Conservation (phyloP, 2,329 filamentous ascomycete species). For the Apiospora malaysiana region DNA sequence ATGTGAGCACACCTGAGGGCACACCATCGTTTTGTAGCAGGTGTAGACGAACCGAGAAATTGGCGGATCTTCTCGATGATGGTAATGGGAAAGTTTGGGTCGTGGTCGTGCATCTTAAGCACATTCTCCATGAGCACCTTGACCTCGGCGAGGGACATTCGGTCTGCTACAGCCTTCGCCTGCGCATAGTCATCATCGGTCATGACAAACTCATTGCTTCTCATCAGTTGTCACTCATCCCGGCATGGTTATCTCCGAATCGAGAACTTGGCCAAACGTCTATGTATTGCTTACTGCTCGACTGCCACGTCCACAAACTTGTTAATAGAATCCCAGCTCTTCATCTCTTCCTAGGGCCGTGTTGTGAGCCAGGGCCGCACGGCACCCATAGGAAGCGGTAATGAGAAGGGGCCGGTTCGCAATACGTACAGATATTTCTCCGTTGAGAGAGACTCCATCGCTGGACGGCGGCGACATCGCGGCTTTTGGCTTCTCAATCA, state of each 20-base stretch:
- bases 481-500: slow-evolving; percentile 15
- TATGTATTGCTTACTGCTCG: slow-evolving; percentile 9
- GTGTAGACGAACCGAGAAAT: slow-evolving; percentile 38
- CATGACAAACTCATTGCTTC: slow-evolving; percentile 16
- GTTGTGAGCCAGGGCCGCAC: neutral
- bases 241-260: neutral
- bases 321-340: neutral
- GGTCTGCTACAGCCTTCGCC: slow-evolving; percentile 10
- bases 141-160: slow-evolving; percentile 17
- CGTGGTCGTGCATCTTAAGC: slow-evolving; percentile 47
- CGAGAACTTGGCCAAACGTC: neutral
- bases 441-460: slow-evolving; percentile 13
- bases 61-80: slow-evolving; percentile 48
- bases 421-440: neutral
- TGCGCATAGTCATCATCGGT: slow-evolving; percentile 19
- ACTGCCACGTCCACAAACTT: slow-evolving; percentile 4
- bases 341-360: neutral
- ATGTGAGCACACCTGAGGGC: neutral
- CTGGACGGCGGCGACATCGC: neutral
- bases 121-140: slow-evolving; percentile 44
- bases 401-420: neutral
- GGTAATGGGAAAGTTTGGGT: slow-evolving; percentile 49
- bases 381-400: no score
- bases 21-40: neutral
- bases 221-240: neutral